phyloP scores from a whole-genome alignment of 2,329 filamentous ascomycete species.

The Didymella segeticola region DNA sequence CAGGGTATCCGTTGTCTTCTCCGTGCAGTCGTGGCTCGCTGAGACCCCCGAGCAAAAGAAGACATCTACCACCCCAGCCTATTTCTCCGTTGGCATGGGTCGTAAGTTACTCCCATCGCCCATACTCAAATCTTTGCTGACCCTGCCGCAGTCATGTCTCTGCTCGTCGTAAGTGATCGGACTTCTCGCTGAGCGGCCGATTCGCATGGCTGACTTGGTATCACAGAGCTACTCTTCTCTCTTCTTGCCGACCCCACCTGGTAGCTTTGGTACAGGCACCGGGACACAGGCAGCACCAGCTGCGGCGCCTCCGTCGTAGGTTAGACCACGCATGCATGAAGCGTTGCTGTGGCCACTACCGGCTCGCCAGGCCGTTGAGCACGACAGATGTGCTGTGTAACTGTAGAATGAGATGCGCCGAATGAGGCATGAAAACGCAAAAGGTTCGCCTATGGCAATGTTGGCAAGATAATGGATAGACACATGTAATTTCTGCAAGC shows the following conservation, averaged over 20 bases:
- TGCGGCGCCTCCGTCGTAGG: slow-evolving; percentile 53
- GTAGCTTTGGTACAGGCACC: slow-evolving; percentile 42
- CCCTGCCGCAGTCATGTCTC: slow-evolving; percentile 49
- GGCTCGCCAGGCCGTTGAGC: slow-evolving; percentile 14
- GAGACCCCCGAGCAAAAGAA: slow-evolving; percentile 73
- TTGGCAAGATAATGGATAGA: not conserved
- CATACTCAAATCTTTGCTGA: slow-evolving; percentile 13
- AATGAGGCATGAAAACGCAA: not conserved
- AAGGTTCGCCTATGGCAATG: not conserved
- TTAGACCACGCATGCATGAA: slow-evolving; percentile 14
- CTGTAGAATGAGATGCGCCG: slow-evolving; percentile 18
- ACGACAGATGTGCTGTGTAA: slow-evolving; percentile 25
- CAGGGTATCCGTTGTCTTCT: slow-evolving; percentile 77
- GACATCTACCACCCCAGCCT: slow-evolving; percentile 71
- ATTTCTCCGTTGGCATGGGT: slow-evolving; percentile 81
- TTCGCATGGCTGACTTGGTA: slow-evolving; percentile 21
- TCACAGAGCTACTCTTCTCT: slow-evolving; percentile 65
- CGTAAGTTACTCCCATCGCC: slow-evolving; percentile 61
- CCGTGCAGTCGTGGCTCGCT: slow-evolving; percentile 77
- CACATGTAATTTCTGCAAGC: slow-evolving; percentile 2
- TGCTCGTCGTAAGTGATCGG: slow-evolving; percentile 52
- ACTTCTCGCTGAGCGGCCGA: not conserved
- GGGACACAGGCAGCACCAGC: slow-evolving; percentile 58
- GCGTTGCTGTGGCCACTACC: slow-evolving; percentile 6
- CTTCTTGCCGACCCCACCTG: slow-evolving; percentile 64